A percentile compares a stretch with the other conserved stretches of the same genome.
Conservation (phyloP, 805 yeast species). For the Vanderwaltozyma polyspora region DNA sequence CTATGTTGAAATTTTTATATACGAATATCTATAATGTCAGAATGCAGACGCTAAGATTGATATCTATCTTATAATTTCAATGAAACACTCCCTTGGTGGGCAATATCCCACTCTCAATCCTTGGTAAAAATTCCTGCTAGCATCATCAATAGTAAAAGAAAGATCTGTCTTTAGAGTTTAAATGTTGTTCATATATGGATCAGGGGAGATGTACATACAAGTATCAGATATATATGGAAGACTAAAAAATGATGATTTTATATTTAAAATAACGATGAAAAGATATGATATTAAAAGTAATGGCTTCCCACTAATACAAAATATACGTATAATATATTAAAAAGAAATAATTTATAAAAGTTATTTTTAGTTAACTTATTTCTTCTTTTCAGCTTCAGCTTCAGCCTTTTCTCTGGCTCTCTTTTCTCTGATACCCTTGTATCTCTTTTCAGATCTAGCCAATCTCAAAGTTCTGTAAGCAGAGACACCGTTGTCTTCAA, state of each 20-base stretch:
- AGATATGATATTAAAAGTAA: conserved; percentile 20
- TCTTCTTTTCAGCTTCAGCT: conserved; percentile 99
- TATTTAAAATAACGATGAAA: background rate
- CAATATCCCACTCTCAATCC: no score
- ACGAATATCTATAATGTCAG: no score
- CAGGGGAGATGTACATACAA: no score
- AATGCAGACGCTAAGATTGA: no score
- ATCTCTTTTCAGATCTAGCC: conserved; percentile 90
- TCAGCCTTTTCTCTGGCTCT: conserved; percentile 95
- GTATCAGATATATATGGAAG: no score
- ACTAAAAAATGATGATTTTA: background rate
- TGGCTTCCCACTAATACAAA: conserved; percentile 27
- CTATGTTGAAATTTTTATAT: no score
- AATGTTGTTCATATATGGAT: no score
- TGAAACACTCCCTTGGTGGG: no score
- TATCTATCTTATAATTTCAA: no score
- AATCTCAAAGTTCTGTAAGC: conserved; percentile 93
- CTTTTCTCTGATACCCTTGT: conserved; percentile 94
- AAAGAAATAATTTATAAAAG: conserved; percentile 9
- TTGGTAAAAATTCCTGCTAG: no score
- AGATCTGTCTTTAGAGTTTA: no score
- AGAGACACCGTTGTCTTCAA: conserved; percentile 57
- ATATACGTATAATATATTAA: conserved; percentile 19
- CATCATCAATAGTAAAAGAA: no score
- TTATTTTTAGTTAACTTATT: conserved; percentile 30